Evolutionary conservation across 306 rosid genomes (phyloP), one percentile per base, ranked within the genome.

Genomic region (Myrica gale): DNA sequence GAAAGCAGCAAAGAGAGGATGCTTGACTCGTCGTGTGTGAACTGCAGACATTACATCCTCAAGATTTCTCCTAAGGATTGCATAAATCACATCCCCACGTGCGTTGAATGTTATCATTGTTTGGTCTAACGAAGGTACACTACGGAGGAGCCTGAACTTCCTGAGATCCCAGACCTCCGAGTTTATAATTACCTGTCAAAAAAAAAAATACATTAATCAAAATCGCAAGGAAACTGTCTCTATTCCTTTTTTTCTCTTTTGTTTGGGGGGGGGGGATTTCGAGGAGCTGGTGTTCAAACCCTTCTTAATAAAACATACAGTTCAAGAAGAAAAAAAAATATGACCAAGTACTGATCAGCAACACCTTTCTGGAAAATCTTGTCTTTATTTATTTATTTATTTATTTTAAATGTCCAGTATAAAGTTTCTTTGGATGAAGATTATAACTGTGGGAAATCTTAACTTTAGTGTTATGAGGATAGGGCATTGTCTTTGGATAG

Each of bases 111-210:
- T 92, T 69, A 96, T 87, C 44, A 91, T 39, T 32, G 98, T 96
- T 74, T 96, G 99, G 84, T 96, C 98, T 20, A 96, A 87, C 6
- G 99, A 96, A 83, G 98, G 97, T 46, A 96, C 98, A 69, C 96
- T 92, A 0, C 99, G 96, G 32, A 92, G 86, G 74, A 96, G 90
- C 77, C 96, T 88, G 55, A 87, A 89, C 80, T 92, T 96, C 68
- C 99, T 92, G 60, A 91, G 86, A 95, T 92, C 99, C 99, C 99
- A 96, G 68, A 96, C 99, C 86, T 96, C 99, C 0, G 98, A 96
- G 85, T 96, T 96, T 82, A 96, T 92, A 81, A 96, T 96, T 53
- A 92, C 97, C 99, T 96, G 82, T 58, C 45, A n/a, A 5, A 71
- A 73, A 51, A 44, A 50, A 3, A 61, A 9, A 1, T 42, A 8